Conservation (phyloP, 371 early-diverging fungal genomes). For the Mucor plumbeus region DNA sequence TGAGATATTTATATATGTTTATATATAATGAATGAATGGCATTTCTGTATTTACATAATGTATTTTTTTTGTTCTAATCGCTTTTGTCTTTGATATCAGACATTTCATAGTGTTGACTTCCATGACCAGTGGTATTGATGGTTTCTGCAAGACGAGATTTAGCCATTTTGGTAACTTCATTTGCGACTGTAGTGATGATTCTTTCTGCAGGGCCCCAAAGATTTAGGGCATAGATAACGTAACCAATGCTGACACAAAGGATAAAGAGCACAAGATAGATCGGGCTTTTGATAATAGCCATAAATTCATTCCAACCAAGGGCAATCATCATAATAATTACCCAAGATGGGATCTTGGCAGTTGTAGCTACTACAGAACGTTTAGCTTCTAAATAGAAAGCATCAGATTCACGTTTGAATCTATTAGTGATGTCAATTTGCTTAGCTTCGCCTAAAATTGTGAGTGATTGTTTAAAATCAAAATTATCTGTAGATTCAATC, state of each 20-base stretch:
- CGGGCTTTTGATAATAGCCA: constrained; percentile 82
- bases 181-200: constrained; percentile 43
- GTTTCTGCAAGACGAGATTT: constrained; percentile 21
- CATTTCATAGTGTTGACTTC: constrained; percentile 11
- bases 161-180: constrained; percentile 49
- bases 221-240: constrained; percentile 67
- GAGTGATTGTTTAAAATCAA: constrained; percentile 69
- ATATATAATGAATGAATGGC: not conserved
- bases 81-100: constrained; percentile 5
- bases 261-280: constrained; percentile 77
- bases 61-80: constrained; percentile 1
- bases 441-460: constrained; percentile 72
- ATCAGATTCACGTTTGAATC: constrained; percentile 91
- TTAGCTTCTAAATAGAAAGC: constrained; percentile 94
- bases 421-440: constrained; percentile 76
- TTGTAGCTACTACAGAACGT: constrained; percentile 88
- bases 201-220: constrained; percentile 71
- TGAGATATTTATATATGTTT: no score
- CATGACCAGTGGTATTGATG: not conserved
- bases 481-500: constrained; percentile 57
- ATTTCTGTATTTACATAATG: constrained; percentile 6
- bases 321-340: constrained; percentile 75
- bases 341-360: constrained; percentile 90
- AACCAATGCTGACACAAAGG: constrained; percentile 56
- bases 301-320: constrained; percentile 95